These are phyloP conservation scores for Zasmidium cellare DNA, from an alignment of 2,329 filamentous ascomycete species.

Conservation along the genomic window DNA sequence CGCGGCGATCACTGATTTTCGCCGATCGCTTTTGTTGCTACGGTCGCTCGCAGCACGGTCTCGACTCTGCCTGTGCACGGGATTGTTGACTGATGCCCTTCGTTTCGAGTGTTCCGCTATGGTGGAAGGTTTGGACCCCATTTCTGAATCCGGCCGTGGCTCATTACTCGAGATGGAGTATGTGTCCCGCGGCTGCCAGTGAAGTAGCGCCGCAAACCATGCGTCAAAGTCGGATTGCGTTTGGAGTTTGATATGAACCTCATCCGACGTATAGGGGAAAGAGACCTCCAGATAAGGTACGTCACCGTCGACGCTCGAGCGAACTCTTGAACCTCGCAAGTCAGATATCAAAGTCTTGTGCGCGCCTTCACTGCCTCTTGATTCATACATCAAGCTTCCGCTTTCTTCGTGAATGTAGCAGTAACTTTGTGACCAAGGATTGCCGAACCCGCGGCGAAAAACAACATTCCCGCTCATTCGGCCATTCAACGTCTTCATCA, in stretches of 20 bases:
- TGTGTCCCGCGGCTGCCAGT: constrained; percentile 61
- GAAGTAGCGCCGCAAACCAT: constrained; percentile 78
- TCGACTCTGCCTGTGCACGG: constrained; percentile 16
- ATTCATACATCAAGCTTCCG: constrained; percentile 73
- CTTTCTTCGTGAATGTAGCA: constrained; percentile 77
- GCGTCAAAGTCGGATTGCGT: constrained; percentile 68
- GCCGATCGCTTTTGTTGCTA: constrained; percentile 35
- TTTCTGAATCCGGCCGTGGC: constrained; percentile 18
- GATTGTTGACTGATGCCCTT: constrained; percentile 24
- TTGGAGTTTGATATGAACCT: constrained; percentile 66
- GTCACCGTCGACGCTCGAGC: constrained; percentile 50
- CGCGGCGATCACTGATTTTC: constrained; percentile 49
- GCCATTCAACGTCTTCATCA: constrained; percentile 77
- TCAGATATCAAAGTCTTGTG: constrained; percentile 70
- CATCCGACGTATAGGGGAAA: constrained; percentile 55
- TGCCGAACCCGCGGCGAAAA: constrained; percentile 63
- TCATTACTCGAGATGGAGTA: constrained; percentile 21
- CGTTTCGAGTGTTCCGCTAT: constrained; percentile 17
- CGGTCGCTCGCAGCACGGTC: constrained; percentile 30
- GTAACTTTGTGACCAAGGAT: constrained; percentile 68
- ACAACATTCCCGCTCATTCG: constrained; percentile 78
- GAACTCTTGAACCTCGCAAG: constrained; percentile 71
- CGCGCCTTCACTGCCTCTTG: constrained; percentile 64
- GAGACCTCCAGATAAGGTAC: constrained; percentile 54
- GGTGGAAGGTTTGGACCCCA: constrained; percentile 18